phyloP scores from a whole-genome alignment of 331 rosid genomes.

The Malus hybrid region DNA sequence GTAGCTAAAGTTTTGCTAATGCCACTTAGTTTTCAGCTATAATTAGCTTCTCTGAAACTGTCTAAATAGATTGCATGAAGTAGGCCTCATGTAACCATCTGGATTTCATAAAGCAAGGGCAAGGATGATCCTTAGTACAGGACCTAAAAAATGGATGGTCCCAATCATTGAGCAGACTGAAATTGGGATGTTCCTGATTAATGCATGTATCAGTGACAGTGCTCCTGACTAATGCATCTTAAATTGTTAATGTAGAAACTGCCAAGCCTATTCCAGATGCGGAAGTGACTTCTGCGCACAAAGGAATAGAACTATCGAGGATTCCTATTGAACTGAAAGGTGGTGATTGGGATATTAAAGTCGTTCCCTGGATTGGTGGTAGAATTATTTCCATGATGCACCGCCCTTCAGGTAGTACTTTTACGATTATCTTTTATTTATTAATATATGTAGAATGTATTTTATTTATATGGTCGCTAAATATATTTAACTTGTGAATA shows the following conservation, averaged over 20 bases:
- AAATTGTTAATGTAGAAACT: conserved; percentile 36
- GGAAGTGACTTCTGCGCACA: conserved; percentile 53
- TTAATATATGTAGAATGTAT: background rate
- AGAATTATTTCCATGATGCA: conserved; percentile 85
- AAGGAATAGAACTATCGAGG: conserved; percentile 55
- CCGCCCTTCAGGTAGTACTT: conserved; percentile 69
- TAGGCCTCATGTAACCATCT: background rate
- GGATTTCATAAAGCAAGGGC: background rate
- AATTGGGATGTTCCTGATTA: background rate
- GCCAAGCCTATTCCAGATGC: conserved; percentile 62
- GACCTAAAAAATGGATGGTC: too few species aligned
- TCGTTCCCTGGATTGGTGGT: conserved; percentile 95
- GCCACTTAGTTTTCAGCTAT: background rate
- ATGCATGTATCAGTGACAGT: background rate
- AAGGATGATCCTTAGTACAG: too few species aligned
- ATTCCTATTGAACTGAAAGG: conserved; percentile 75
- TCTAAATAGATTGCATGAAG: background rate
- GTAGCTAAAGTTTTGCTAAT: background rate
- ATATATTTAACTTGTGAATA: background rate
- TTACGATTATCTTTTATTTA: background rate
- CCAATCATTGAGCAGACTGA: background rate
- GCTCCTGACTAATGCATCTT: conserved; percentile 8
- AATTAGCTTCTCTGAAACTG: background rate
- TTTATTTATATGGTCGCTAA: background rate
- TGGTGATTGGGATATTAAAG: conserved; percentile 59